A percentile compares a stretch with the other conserved stretches of the same genome.
phyloP scores from a whole-genome alignment of 2,329 filamentous ascomycete genomes.

The Phialocephala sp. region DNA sequence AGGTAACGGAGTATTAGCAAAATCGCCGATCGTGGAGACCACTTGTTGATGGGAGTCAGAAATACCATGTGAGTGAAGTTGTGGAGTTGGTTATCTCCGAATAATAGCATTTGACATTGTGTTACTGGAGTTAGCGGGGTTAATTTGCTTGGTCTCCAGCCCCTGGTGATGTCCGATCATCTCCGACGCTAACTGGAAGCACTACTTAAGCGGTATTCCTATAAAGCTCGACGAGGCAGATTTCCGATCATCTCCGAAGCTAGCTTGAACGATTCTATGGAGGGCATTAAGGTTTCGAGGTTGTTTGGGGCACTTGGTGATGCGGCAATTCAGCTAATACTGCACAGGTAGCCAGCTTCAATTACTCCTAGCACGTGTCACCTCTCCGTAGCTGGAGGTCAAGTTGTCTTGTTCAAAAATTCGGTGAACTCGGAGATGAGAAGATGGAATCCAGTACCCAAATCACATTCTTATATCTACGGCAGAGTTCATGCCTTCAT shows the following conservation, averaged over 20 bases:
- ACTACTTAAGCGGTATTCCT: no score
- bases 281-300: no score
- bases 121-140: conserved; percentile 13
- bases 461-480: background rate
- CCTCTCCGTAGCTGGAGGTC: background rate
- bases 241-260: conserved; percentile 19
- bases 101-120: background rate
- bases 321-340: no score
- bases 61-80: background rate
- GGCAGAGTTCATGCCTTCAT: background rate
- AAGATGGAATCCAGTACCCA: background rate
- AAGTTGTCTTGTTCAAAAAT: background rate
- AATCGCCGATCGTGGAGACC: no score
- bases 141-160: background rate
- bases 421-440: background rate
- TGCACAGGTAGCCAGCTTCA: no score
- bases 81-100: background rate
- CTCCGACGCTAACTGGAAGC: no score
- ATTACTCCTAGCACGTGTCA: no score
- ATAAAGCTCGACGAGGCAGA: background rate
- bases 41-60: background rate
- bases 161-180: no score
- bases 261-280: no score
- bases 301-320: no score
- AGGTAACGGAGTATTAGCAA: no score